phyloP scores from a whole-genome alignment of 148 eudicot genomes.

The Pharnaceum exiguum region DNA sequence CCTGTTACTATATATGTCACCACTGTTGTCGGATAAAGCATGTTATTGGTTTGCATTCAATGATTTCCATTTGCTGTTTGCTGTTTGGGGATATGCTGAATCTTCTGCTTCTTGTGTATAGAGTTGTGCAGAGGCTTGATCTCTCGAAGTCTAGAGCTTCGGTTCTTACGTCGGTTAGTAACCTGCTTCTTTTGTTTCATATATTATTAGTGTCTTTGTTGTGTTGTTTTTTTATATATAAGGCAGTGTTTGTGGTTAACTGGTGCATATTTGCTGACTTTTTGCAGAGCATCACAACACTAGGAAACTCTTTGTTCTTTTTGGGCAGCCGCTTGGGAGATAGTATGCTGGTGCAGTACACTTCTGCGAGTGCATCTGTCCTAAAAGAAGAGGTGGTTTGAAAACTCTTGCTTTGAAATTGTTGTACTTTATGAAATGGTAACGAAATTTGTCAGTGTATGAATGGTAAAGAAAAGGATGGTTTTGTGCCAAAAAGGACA shows the following conservation, averaged over 20 bases:
- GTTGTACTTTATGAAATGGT: too few relatives aligned
- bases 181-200: slow-evolving; percentile 6
- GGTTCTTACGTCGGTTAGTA: slow-evolving; percentile 85
- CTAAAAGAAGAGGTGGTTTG: slow-evolving; percentile 80
- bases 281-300: slow-evolving; percentile 63
- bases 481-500: too few relatives aligned
- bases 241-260: neutral
- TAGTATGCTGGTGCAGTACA: slow-evolving; percentile 91
- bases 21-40: too few relatives aligned
- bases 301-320: slow-evolving; percentile 86
- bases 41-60: neutral
- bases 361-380: slow-evolving; percentile 55
- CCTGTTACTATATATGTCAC: too few relatives aligned
- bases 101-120: slow-evolving; percentile 21
- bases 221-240: neutral
- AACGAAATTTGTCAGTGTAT: too few relatives aligned
- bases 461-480: too few relatives aligned
- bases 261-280: neutral
- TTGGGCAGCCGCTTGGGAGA: slow-evolving; percentile 96
- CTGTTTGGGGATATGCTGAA: slow-evolving; percentile 11
- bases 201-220: neutral
- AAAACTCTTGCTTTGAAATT: slow-evolving; percentile 1
- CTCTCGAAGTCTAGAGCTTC: slow-evolving; percentile 93
- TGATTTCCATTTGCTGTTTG: neutral
- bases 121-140: slow-evolving; percentile 94